Evolutionary conservation across 176 grass and related monocot genomes (phyloP).

Genomic region (Carex scoparia): DNA sequence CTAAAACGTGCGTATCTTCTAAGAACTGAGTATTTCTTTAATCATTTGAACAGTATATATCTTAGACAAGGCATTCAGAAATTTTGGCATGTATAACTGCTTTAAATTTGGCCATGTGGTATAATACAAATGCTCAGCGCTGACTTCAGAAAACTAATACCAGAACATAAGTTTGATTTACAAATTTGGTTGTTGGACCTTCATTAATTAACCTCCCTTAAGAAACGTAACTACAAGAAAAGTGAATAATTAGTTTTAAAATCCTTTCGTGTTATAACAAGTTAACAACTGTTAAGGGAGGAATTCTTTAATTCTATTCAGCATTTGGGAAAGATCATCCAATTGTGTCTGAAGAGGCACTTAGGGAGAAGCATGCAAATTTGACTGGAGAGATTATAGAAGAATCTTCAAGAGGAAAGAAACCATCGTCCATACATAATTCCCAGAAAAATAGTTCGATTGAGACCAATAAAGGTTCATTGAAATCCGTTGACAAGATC

Average conservation of each 20-base stretch:
- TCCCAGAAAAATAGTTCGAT: not conserved
- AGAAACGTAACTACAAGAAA: not conserved
- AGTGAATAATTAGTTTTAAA: not conserved
- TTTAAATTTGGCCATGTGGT: not conserved
- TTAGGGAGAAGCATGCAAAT: slow-evolving; percentile 60
- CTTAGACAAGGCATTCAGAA: not conserved
- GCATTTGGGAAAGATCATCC: slow-evolving; percentile 66
- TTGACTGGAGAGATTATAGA: slow-evolving; percentile 46
- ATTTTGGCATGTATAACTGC: not conserved
- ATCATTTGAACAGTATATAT: not conserved
- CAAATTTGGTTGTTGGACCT: not conserved
- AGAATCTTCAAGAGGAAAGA: slow-evolving; percentile 24
- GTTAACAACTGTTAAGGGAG: not conserved
- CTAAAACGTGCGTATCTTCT: slow-evolving; percentile 42
- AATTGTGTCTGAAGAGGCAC: slow-evolving; percentile 62
- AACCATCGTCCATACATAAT: slow-evolving; percentile 16
- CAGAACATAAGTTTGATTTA: not conserved
- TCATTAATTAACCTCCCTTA: not conserved
- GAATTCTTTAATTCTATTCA: slow-evolving; percentile 19
- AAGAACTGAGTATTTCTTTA: not conserved
- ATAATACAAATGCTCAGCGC: not conserved
- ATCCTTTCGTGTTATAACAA: not conserved
- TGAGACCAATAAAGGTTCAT: not conserved
- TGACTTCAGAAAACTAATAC: not conserved
- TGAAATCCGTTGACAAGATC: not conserved